A percentile compares a stretch with the other conserved stretches of the same genome.
These are phyloP conservation scores for Botryosphaeria dothidea DNA, from an alignment of 2,329 filamentous ascomycete genomes.

Conservation along the genomic window DNA sequence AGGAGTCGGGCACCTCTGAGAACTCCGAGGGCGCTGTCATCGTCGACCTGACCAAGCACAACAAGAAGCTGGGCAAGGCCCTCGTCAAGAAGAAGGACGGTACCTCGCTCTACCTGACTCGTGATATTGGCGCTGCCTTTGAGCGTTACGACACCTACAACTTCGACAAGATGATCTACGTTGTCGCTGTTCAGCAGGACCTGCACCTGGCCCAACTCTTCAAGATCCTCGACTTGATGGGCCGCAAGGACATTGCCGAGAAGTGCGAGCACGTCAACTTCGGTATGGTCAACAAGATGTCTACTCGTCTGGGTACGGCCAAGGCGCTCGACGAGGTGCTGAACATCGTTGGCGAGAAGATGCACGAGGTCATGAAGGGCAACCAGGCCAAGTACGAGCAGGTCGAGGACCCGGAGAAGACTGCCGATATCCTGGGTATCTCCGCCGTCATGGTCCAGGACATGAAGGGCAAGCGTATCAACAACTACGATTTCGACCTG, in stretches of 20 bases:
- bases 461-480: slow-evolving; percentile 85
- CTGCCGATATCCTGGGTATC: slow-evolving; percentile 87
- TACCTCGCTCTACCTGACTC: slow-evolving; percentile 67
- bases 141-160: slow-evolving; percentile 63
- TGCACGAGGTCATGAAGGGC: slow-evolving; percentile 96
- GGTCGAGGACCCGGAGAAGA: slow-evolving; percentile 77
- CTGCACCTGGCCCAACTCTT: slow-evolving; percentile 65
- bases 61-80: slow-evolving; percentile 67
- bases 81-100: slow-evolving; percentile 68
- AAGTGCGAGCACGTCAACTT: slow-evolving; percentile 67
- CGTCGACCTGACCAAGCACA: slow-evolving; percentile 70
- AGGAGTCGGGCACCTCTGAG: slow-evolving; percentile 62
- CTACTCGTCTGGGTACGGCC: slow-evolving; percentile 59
- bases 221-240: slow-evolving; percentile 65
- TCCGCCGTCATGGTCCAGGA: slow-evolving; percentile 97
- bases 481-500: slow-evolving; percentile 74
- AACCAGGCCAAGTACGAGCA: slow-evolving; percentile 90
- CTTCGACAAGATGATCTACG: slow-evolving; percentile 70
- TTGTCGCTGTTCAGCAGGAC: slow-evolving; percentile 65
- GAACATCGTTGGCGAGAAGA: slow-evolving; percentile 74
- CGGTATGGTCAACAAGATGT: slow-evolving; percentile 67
- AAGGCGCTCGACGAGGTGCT: slow-evolving; percentile 52
- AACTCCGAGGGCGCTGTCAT: slow-evolving; percentile 66
- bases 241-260: slow-evolving; percentile 58
- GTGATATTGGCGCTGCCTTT: slow-evolving; percentile 67